Conservation (phyloP, 306 rosid genomes). For the Aeschynomene evenia region DNA sequence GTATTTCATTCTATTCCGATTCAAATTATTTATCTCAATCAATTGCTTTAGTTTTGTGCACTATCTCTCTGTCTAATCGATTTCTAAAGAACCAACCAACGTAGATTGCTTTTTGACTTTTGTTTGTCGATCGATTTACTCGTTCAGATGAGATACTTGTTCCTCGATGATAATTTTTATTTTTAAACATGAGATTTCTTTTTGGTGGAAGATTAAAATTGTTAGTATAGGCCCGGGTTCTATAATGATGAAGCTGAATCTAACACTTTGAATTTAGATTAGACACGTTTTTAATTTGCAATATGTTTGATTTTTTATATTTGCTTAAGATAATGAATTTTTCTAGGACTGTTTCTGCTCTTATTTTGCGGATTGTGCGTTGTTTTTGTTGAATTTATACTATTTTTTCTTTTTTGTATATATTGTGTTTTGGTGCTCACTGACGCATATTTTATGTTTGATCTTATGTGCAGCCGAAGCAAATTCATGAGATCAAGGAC, state of each 20-base stretch:
- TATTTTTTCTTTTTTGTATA: too few species aligned
- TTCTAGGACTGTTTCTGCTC: background rate
- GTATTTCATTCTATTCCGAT: constrained; percentile 3
- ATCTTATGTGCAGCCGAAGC: constrained; percentile 64
- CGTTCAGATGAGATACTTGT: too few species aligned
- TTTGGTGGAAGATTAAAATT: background rate
- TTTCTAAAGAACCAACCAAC: background rate
- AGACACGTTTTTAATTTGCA: background rate
- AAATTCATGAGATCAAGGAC: constrained; percentile 88
- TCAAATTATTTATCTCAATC: background rate
- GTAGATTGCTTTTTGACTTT: background rate
- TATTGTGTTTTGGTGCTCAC: background rate
- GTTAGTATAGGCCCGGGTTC: background rate
- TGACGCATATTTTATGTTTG: background rate
- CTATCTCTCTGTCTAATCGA: background rate
- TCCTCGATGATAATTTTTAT: too few species aligned
- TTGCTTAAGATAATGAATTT: background rate
- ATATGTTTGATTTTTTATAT: background rate
- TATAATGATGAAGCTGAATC: background rate
- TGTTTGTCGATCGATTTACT: background rate
- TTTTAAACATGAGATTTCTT: background rate
- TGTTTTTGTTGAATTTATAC: background rate
- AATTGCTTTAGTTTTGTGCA: background rate
- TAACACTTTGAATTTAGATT: background rate
- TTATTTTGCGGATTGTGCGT: background rate